phyloP scores from a whole-genome alignment of 2,329 filamentous ascomycete genomes.

The Alternaria sp. region DNA sequence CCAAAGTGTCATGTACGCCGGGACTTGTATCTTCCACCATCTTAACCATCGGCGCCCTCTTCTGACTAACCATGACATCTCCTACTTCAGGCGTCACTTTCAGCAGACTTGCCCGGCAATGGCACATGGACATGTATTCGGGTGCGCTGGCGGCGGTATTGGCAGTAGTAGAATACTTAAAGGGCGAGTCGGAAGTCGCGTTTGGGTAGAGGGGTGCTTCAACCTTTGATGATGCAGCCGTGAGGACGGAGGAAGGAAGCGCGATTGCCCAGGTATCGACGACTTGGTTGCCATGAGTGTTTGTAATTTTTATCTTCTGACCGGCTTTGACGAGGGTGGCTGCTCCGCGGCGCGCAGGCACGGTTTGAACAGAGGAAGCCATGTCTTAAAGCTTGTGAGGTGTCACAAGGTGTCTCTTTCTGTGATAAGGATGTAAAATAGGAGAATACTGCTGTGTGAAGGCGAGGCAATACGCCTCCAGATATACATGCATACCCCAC shows the following conservation, averaged over 20 bases:
- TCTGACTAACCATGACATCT: constrained; percentile 45
- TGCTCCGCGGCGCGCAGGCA: constrained; percentile 53
- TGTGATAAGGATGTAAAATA: background rate
- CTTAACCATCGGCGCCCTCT: constrained; percentile 44
- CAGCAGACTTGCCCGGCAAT: constrained; percentile 40
- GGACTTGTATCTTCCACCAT: constrained; percentile 46
- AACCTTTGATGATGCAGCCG: constrained; percentile 30
- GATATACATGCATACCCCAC: constrained; percentile 18
- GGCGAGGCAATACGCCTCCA: background rate
- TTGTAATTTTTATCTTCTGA: constrained; percentile 57
- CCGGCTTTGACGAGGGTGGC: constrained; percentile 49
- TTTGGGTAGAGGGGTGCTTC: constrained; percentile 42
- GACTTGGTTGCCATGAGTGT: constrained; percentile 60
- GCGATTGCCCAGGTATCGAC: constrained; percentile 61
- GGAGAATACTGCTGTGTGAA: background rate
- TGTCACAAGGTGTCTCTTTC: background rate
- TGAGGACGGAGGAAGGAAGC: constrained; percentile 33
- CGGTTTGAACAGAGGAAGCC: constrained; percentile 32
- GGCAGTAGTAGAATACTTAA: constrained; percentile 31
- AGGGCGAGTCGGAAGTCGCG: constrained; percentile 30
- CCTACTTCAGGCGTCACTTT: constrained; percentile 42
- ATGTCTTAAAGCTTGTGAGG: background rate
- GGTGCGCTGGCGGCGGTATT: constrained; percentile 40
- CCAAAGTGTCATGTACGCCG: constrained; percentile 47
- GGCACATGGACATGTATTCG: constrained; percentile 49